Conservation (phyloP, 176 grass and related monocot species). For the Rhynchospora tenuis region DNA sequence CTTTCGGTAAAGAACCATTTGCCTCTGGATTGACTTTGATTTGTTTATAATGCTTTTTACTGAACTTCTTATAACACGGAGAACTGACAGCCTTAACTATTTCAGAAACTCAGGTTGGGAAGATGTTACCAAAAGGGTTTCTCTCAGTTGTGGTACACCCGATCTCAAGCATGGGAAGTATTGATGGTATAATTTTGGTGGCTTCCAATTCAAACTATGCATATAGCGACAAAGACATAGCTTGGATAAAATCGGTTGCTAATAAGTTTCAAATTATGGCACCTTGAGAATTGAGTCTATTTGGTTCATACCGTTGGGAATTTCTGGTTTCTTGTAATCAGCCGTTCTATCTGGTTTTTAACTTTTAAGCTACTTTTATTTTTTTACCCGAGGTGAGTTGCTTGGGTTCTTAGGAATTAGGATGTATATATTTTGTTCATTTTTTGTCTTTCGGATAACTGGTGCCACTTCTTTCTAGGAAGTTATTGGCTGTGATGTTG, state of each 20-base stretch:
- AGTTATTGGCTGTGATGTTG: neutral
- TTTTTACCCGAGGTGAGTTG: neutral
- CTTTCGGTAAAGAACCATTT: neutral
- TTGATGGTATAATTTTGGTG: slow-evolving; percentile 61
- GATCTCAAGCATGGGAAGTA: slow-evolving; percentile 34
- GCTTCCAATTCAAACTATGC: slow-evolving; percentile 81
- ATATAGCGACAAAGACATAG: slow-evolving; percentile 82
- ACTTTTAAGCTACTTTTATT: neutral
- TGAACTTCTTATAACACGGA: slow-evolving; percentile 17
- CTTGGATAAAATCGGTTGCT: slow-evolving; percentile 76
- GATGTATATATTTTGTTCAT: neutral
- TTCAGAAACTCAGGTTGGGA: slow-evolving; percentile 52
- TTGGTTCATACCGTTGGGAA: neutral
- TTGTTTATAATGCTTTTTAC: slow-evolving; percentile 16
- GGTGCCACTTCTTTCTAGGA: neutral
- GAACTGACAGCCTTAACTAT: slow-evolving; percentile 20
- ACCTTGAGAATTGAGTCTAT: slow-evolving; percentile 28
- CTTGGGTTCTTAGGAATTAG: neutral
- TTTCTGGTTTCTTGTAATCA: neutral
- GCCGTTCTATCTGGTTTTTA: neutral
- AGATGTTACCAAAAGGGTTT: slow-evolving; percentile 53
- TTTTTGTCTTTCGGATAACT: neutral
- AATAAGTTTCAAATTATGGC: slow-evolving; percentile 50
- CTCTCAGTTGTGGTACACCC: slow-evolving; percentile 62
- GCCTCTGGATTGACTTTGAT: neutral